Base-by-base conservation (phyloP, 1,284 basidiomycete genomes). In the Pseudozyma flocculosa region DNA sequence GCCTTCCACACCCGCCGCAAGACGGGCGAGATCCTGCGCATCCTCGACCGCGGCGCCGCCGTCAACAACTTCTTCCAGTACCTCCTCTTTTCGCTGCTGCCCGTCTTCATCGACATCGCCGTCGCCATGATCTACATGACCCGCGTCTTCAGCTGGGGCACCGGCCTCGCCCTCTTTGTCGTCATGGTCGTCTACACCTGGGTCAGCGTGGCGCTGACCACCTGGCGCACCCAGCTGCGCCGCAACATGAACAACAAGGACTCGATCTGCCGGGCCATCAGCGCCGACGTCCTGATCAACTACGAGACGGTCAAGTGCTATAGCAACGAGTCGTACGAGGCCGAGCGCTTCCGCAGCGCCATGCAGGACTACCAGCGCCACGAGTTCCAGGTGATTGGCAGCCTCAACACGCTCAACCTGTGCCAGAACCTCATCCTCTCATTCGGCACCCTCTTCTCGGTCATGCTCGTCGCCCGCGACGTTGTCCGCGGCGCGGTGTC, bases 131-230 rank as follows among this genome's bases (percentile, higher is more conserved):
- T 88, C 13, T 82, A 88, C 36, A 81, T 85, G 17, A 81, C 87
- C 21, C 87, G 89, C 72, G 82, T 82, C 50, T 62, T 86, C 53
- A 79, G 82, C 56, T 87, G 89, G 61, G 85, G 86, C 62, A 87
- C 85, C 84, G 83, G 83, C 1, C 81, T 92, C 34, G 84, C 87
- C 14, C 86, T 92, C 34, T 85, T 88, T 69, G 68, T 86, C 41
- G 87, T 92, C 45, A 87, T 92, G 84, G 80, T 84, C 65, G 80
- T 85, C 29, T 92, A 90, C 71, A 88, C 88, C 4, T 88, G 90
- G 73, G 86, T 85, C 68, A 79, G 89, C 40, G 60, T 77, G 24
- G 54, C 47, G 61, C 78, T 65, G 82, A 91, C 69, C 88, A 90
- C 78, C 87, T 90, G 71, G 89, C 90, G 79, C 86, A 73, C 75